These are phyloP conservation scores for Porodaedalea pini DNA, from an alignment of 1,284 basidiomycete genomes.

Conservation along the genomic window DNA sequence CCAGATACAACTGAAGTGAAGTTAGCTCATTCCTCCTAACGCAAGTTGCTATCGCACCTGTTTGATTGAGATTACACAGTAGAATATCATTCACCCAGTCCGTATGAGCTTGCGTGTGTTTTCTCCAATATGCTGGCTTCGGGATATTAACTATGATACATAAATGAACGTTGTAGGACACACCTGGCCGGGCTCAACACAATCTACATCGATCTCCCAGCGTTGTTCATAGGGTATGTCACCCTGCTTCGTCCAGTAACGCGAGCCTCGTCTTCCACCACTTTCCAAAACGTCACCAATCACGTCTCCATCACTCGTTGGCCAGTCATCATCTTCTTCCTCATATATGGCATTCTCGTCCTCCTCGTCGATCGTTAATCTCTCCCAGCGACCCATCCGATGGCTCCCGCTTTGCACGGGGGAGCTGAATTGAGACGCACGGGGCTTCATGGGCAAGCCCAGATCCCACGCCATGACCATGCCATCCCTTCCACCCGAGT, in stretches of 20 bases:
- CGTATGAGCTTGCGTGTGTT: conserved; percentile 81
- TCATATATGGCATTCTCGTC: conserved; percentile 51
- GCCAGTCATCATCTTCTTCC: conserved; percentile 41
- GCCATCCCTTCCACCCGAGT: conserved; percentile 91
- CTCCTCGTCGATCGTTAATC: conserved; percentile 70
- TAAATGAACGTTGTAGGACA: conserved; percentile 26
- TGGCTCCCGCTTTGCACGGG: conserved; percentile 21
- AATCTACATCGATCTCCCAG: conserved; percentile 72
- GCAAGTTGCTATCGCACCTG: conserved; percentile 46
- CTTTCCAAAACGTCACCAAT: conserved; percentile 63
- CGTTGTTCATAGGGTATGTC: conserved; percentile 63
- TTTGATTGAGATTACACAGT: conserved; percentile 91
- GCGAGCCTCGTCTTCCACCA: conserved; percentile 34
- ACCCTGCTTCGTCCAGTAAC: conserved; percentile 26
- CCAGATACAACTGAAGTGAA: conserved; percentile 73
- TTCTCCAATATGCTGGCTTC: conserved; percentile 66
- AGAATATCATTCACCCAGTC: conserved; percentile 98
- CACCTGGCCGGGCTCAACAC: conserved; percentile 47
- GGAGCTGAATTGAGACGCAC: conserved; percentile 22
- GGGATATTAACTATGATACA: neutral
- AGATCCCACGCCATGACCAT: conserved; percentile 92
- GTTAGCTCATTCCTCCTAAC: conserved; percentile 1
- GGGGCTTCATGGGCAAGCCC: conserved; percentile 56
- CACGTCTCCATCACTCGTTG: conserved; percentile 65
- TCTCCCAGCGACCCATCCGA: conserved; percentile 59